Evolutionary conservation across 2,329 filamentous ascomycete genomes (phyloP).

Genomic region (Akanthomyces uredinophilus): DNA sequence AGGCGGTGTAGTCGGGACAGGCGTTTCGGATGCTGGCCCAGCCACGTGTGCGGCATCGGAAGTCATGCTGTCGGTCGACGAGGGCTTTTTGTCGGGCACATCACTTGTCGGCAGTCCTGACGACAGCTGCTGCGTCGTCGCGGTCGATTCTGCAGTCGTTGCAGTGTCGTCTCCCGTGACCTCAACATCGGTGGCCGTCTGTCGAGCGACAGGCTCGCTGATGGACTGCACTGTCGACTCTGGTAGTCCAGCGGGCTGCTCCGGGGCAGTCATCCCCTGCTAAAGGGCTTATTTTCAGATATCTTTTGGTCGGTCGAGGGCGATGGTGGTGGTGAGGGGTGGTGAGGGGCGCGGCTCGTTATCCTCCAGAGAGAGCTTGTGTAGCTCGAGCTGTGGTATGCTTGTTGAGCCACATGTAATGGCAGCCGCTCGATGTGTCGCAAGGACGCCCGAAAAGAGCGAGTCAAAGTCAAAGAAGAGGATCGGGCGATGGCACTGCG

Average conservation of each 20-base stretch:
- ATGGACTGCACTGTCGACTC: slow-evolving; percentile 1
- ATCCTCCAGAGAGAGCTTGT: neutral
- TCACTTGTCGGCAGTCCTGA: neutral
- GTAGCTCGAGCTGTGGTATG: neutral
- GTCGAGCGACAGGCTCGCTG: neutral
- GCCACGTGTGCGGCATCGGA: neutral
- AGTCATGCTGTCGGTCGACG: neutral
- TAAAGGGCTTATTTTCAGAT: neutral
- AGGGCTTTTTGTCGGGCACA: neutral
- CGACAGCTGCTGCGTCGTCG: too few species aligned
- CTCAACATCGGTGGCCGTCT: neutral
- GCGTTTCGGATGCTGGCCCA: neutral
- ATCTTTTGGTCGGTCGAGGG: neutral
- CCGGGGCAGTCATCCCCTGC: slow-evolving; percentile 13
- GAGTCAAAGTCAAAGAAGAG: neutral
- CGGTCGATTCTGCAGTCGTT: neutral
- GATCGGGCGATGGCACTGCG: neutral
- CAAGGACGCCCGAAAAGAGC: neutral
- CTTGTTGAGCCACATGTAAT: neutral
- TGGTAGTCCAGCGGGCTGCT: slow-evolving; percentile 8
- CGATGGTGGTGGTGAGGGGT: neutral
- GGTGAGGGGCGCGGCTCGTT: neutral
- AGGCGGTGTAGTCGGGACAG: slow-evolving; percentile 12
- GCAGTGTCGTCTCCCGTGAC: neutral
- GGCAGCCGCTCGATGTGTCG: neutral